Base-by-base conservation (phyloP, 2,329 filamentous ascomycete species). In the Colletotrichum gloeosporioides region DNA sequence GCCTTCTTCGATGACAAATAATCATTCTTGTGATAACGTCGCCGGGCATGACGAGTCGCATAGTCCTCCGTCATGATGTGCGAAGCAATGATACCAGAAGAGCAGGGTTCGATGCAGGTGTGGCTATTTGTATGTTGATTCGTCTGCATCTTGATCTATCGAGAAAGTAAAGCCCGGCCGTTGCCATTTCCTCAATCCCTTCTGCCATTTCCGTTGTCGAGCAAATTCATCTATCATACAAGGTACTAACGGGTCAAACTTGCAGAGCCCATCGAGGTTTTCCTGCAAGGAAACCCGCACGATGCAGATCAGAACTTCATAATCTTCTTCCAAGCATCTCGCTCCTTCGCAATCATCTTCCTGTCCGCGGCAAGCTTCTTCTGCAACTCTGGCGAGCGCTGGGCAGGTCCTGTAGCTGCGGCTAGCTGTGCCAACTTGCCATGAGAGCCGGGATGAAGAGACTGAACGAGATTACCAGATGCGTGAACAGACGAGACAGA, bases 261-360 rank as follows among this genome's bases (percentile, higher is more conserved):
- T 53, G 44, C n/a, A 53, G 10, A 53, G 44, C n/a, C 44, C n/a
- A 22, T 53, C n/a, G 44, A 53, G 44, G 8, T 59, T 29, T 59
- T 59, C 27, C 55, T 59, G 55, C 55, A 27, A 29, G 32, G 18
- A 18, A 62, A 34, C 4, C 27, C 29, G 44, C 44, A 36, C 13
- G 18, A 22, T 62, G 29, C 18, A 62, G 32, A 18, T 62, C 36
- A 70, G 16, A 76, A 39, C 25, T 55, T 55, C 67, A 63, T n/a
- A 9, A 59, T 63, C 59, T 74, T 39, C 53, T 69, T 74, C 70
- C 68, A 77, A 64, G 65, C 73, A 77, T 75, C 76, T 39, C 67
- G 72, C 69, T 71, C 69, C 32, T 49, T 32, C 8, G 16, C 29
- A 22, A 71, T 39, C 61, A 66, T 49, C 34, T 70, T 55, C 53